Base-by-base conservation (phyloP, 2,329 filamentous ascomycete species). In the Colletotrichum aenigma region DNA sequence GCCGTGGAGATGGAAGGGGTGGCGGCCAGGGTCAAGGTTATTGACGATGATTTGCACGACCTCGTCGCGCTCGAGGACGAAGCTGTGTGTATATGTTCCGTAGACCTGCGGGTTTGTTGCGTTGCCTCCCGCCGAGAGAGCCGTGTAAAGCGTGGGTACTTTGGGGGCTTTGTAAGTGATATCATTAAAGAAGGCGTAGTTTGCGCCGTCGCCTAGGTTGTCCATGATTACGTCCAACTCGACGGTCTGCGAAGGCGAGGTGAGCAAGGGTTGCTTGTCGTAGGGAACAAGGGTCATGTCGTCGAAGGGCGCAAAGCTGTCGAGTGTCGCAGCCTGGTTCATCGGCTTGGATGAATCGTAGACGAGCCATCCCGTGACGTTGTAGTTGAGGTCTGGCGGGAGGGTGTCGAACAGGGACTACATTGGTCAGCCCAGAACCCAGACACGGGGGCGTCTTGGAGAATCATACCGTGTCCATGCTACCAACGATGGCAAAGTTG, bases 141-240 rank as follows among this genome's bases (percentile, higher is more conserved):
- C 94, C 1, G 94, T 95, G 87, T 96, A 97, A 0, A 98, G 88
- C 0, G 93, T 92, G 0, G 95, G 96, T 0, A 97, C 95, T 82
- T 95, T 94, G 65, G 94, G 95, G 0, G 85, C 71, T 5, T 90
- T 89, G 82, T 96, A 98, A 34, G 94, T 95, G 77, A 95, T 91
- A 83, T 94, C 93, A 87, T 96, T 96, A 86, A 94, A 91, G 84
- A 93, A 93, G 76, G 91, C 93, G 72, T 88, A 88, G 81, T 88
- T 88, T 66, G 89, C 89, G 7, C 93, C 93, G 75, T 95, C 88
- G 21, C 87, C 86, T 4, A 93, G 87, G 66, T 91, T 91, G 78
- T 90, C 87, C 87, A 92, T 92, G 75, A 87, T 87, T 4, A 94
- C 88, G 76, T 91, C 87, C 4, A 97, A 87, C 58, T 89, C 89